Conservation (phyloP, 1,139 yeast genomes). For the Pichia sp. region DNA sequence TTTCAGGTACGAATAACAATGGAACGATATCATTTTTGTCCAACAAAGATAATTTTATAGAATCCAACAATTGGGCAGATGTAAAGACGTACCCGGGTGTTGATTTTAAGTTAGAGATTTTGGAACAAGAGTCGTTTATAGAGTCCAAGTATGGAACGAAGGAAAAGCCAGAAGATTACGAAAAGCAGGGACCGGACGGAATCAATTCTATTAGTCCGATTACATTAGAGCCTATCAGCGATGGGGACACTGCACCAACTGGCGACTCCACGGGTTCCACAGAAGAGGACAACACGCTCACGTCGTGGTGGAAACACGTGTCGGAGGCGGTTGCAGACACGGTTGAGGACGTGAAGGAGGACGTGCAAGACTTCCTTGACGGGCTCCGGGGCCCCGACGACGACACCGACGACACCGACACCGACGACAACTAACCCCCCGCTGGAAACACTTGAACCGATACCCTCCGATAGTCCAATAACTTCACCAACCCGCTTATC, state of each 20-base stretch:
- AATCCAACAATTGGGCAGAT: slow-evolving; percentile 1
- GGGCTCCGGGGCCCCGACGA: too few species aligned
- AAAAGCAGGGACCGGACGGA: not conserved
- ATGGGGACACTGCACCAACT: not conserved
- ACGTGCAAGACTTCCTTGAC: too few species aligned
- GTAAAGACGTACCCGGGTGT: slow-evolving; percentile 3
- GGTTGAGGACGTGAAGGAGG: slow-evolving; percentile 1
- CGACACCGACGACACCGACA: too few species aligned
- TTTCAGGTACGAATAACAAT: slow-evolving; percentile 54
- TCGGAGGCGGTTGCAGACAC: not conserved
- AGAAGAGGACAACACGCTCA: not conserved
- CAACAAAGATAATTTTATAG: not conserved
- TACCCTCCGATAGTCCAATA: too few species aligned
- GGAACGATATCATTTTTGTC: slow-evolving; percentile 32
- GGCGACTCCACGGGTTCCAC: not conserved
- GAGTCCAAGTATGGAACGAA: not conserved
- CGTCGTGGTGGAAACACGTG: slow-evolving; percentile 1
- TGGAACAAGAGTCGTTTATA: slow-evolving; percentile 2
- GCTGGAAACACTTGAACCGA: too few species aligned
- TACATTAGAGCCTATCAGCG: not conserved
- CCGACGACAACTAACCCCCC: too few species aligned
- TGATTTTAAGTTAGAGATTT: not conserved
- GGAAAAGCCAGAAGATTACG: not conserved
- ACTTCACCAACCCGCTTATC: too few species aligned
- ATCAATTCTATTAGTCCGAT: not conserved